Evolutionary conservation across 345 rosid species (phyloP).

Genomic region (Brassica carinata): DNA sequence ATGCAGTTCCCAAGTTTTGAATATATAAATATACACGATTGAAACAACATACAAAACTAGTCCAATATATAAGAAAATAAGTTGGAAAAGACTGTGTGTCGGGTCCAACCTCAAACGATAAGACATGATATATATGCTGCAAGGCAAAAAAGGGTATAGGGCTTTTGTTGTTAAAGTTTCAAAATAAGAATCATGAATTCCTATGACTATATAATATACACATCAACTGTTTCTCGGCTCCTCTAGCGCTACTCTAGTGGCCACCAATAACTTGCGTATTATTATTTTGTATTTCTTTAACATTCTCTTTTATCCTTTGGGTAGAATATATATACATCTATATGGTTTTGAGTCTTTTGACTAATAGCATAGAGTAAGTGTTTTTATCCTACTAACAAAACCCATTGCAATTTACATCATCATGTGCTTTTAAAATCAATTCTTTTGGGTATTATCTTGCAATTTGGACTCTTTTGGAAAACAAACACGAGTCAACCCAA

Average conservation of each 20-base stretch:
- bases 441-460: not conserved
- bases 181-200: constrained; percentile 36
- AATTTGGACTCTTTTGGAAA: constrained; percentile 8
- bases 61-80: not conserved
- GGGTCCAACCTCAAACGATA: constrained; percentile 16
- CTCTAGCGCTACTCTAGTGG: constrained; percentile 25
- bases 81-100: constrained; percentile 20
- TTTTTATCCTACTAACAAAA: not conserved
- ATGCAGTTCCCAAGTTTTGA: constrained; percentile 8
- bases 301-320: not conserved
- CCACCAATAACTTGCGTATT: constrained; percentile 9
- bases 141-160: not conserved
- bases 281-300: not conserved
- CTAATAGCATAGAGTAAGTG: not conserved
- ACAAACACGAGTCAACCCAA: constrained; percentile 12
- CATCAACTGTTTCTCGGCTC: constrained; percentile 15
- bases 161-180: constrained; percentile 24
- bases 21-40: not conserved
- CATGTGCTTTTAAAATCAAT: not conserved
- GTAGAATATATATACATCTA: not conserved
- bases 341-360: not conserved
- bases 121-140: not conserved
- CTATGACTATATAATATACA: constrained; percentile 27
- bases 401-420: not conserved
- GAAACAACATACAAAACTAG: not conserved